These are phyloP conservation scores for Fusarium hostae DNA, from an alignment of 2,329 filamentous ascomycete genomes.

Conservation along the genomic window DNA sequence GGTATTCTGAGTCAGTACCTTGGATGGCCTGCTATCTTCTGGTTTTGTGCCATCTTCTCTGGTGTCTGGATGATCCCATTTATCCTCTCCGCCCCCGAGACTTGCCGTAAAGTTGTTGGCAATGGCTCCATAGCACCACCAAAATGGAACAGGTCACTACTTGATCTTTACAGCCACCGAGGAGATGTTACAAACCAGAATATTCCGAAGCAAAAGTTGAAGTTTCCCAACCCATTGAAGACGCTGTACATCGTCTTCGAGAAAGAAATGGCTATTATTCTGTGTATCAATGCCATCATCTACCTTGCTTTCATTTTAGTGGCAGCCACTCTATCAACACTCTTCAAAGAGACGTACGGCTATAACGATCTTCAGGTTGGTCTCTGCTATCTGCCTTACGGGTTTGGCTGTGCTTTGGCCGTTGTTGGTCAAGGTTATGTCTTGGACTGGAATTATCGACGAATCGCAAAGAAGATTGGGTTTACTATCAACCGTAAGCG, in stretches of 20 bases:
- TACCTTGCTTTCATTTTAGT: slow-evolving; percentile 68
- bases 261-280: slow-evolving; percentile 66
- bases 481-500: slow-evolving; percentile 70
- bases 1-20: slow-evolving; percentile 71
- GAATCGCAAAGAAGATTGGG: slow-evolving; percentile 70
- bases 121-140: slow-evolving; percentile 70
- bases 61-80: slow-evolving; percentile 64
- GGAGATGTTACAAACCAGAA: slow-evolving; percentile 50
- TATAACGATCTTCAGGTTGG: slow-evolving; percentile 64
- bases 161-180: slow-evolving; percentile 59
- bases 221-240: slow-evolving; percentile 67
- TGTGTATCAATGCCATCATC: slow-evolving; percentile 63
- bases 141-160: slow-evolving; percentile 66
- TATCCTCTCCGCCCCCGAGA: slow-evolving; percentile 67
- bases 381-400: slow-evolving; percentile 66
- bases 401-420: slow-evolving; percentile 60
- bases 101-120: slow-evolving; percentile 68
- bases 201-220: slow-evolving; percentile 55
- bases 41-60: slow-evolving; percentile 71
- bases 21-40: slow-evolving; percentile 76
- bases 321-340: slow-evolving; percentile 63
- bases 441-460: slow-evolving; percentile 76
- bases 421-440: slow-evolving; percentile 67
- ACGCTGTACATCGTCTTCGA: slow-evolving; percentile 65
- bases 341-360: slow-evolving; percentile 63